A percentile compares a stretch with the other conserved stretches of the same genome.
phyloP scores from a whole-genome alignment of 805 yeast species.

The Saturnispora gosingensis region DNA sequence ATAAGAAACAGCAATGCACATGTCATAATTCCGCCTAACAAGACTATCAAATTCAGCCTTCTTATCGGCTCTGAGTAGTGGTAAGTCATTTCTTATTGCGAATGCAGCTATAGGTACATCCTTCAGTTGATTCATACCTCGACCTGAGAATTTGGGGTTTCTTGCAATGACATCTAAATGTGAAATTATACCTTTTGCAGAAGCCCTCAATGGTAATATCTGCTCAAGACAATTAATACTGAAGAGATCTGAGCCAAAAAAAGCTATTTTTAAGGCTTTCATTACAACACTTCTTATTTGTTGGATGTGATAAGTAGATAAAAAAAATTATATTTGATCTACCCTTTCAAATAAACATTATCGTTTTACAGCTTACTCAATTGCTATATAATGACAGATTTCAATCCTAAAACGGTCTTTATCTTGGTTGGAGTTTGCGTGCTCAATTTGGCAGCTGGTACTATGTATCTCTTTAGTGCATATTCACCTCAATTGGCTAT shows the following conservation, averaged over 20 bases:
- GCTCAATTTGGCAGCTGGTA: conserved; percentile 49
- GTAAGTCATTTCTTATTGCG: conserved; percentile 29
- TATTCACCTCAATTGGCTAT: conserved; percentile 70
- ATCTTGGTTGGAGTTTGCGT: conserved; percentile 16
- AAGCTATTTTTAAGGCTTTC: conserved; percentile 36
- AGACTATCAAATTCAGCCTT: conserved; percentile 29
- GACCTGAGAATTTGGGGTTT: conserved; percentile 54
- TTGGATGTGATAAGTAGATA: background rate
- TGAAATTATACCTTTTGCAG: conserved; percentile 1
- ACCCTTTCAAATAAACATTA: background rate
- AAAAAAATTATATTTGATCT: background rate
- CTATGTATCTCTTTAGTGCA: conserved; percentile 65
- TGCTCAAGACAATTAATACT: conserved; percentile 45
- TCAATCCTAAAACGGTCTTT: conserved; percentile 10
- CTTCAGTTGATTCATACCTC: conserved; percentile 36
- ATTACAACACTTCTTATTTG: background rate
- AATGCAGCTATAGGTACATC: conserved; percentile 47
- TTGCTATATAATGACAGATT: background rate
- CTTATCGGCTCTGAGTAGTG: conserved; percentile 44
- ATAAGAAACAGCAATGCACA: conserved; percentile 87
- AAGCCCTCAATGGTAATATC: conserved; percentile 21
- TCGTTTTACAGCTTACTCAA: background rate
- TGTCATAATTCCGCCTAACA: conserved; percentile 32
- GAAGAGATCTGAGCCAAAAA: conserved; percentile 72
- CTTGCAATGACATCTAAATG: conserved; percentile 54